Evolutionary conservation across 2,329 filamentous ascomycete genomes (phyloP).

Genomic region (Fusarium euwallaceae): DNA sequence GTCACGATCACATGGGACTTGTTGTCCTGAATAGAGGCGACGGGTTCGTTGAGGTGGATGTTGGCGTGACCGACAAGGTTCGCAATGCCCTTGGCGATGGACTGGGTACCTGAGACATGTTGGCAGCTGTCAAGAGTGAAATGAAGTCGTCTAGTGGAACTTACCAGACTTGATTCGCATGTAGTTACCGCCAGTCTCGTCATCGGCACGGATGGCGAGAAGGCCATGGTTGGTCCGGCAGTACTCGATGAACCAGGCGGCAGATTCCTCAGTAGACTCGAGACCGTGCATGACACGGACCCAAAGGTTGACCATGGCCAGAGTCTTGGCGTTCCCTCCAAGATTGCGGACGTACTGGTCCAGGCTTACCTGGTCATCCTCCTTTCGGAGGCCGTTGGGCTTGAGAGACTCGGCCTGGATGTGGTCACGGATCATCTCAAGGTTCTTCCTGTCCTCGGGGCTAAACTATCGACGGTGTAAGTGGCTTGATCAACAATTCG

Average conservation of each 20-base stretch:
- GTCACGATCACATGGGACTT: conserved; percentile 31
- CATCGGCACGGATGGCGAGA: conserved; percentile 52
- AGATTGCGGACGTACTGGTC: conserved; percentile 53
- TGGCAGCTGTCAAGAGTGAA: neutral
- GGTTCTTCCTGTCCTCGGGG: conserved; percentile 49
- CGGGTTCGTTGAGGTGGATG: conserved; percentile 36
- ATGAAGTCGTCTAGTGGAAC: neutral
- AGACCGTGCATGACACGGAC: conserved; percentile 54
- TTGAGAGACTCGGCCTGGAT: conserved; percentile 51
- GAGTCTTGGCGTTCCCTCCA: conserved; percentile 48
- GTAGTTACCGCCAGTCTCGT: conserved; percentile 53
- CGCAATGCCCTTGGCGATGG: conserved; percentile 46
- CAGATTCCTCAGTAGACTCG: conserved; percentile 53
- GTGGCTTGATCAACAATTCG: neutral
- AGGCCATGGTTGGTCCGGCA: conserved; percentile 53
- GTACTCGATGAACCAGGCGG: conserved; percentile 55
- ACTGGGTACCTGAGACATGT: conserved; percentile 39
- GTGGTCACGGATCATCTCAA: conserved; percentile 52
- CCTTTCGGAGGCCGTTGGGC: conserved; percentile 24
- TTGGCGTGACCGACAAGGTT: conserved; percentile 41
- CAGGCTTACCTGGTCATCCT: conserved; percentile 51
- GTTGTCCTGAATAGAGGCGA: conserved; percentile 42
- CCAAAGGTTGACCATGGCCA: conserved; percentile 54
- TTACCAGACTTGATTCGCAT: conserved; percentile 46
- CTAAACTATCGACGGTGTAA: conserved; percentile 42